These are phyloP conservation scores for Biancaea sappan DNA, from an alignment of 306 rosid species.

Conservation along the genomic window DNA sequence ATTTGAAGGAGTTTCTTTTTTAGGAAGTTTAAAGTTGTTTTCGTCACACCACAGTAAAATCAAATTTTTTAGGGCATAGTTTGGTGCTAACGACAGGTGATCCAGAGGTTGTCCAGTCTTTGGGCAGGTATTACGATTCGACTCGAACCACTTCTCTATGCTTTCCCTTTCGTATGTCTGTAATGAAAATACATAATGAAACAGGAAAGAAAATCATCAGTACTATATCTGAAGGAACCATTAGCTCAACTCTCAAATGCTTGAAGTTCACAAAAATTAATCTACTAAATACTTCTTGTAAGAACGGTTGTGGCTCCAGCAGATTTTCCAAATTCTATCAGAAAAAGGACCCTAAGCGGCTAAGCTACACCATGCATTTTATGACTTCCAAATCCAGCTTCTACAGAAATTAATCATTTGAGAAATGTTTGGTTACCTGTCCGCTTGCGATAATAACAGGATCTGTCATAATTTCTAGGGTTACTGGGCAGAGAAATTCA, in stretches of 20 bases:
- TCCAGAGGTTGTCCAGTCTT: slow-evolving; percentile 41
- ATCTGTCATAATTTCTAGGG: slow-evolving; percentile 88
- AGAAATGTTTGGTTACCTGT: slow-evolving; percentile 59
- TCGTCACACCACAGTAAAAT: slow-evolving; percentile 72
- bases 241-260: background rate
- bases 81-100: slow-evolving; percentile 44
- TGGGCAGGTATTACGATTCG: slow-evolving; percentile 59
- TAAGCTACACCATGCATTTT: background rate
- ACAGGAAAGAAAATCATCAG: slow-evolving; percentile 5
- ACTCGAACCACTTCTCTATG: slow-evolving; percentile 79
- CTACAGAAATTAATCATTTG: background rate
- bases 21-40: slow-evolving; percentile 59
- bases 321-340: background rate
- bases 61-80: slow-evolving; percentile 54
- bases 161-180: slow-evolving; percentile 90
- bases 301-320: background rate
- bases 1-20: slow-evolving; percentile 33
- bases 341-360: background rate
- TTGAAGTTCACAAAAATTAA: background rate
- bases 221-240: background rate
- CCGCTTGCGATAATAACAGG: slow-evolving; percentile 87
- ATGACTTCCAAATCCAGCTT: background rate
- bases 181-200: background rate
- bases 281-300: background rate
- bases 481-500: slow-evolving; percentile 89